Base-by-base conservation (phyloP, 768 basidiomycete species). In the Lactarius hatsudake region DNA sequence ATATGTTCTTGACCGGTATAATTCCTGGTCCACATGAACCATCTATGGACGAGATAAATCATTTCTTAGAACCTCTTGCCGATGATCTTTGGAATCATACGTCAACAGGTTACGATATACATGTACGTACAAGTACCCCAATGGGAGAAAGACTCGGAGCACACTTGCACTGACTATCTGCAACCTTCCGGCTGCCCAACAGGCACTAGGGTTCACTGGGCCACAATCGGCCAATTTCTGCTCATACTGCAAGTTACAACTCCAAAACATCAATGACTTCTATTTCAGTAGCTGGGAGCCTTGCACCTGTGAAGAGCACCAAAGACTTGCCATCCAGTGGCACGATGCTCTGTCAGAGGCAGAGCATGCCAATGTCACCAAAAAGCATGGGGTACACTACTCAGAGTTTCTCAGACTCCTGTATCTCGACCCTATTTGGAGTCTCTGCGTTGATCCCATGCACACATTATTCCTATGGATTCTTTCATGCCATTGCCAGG, bases 21-120 rank as follows among this genome's bases (percentile, higher is more conserved):
- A 78, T 82, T 32, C 79, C 80, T 2, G 80, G 81, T 0, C 82
- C 81, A 0, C 67, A 74, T 0, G 75, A 79, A 54, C 80, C 81
- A 1, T 71, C 70, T 12, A 12, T 76, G 0, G 54, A 74, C 0
- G 65, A 77, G 34, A 71, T 81, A 5, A 81, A 83, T 51, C 78
- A 81, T 53, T 71, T 79, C 23, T 69, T 84, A 2, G n/a, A 34
- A 0, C 79, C 77, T 0, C 74, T 82, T 15, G 73, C 82, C 7
- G 74, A 79, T 48, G 74, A 80, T 18, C 71, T 82, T 53, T 77
- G 3, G 28, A 58, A 0, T 71, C 79, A 15, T 84, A 79, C 77
- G 2, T 71, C 10, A 34, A 64, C 17, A 78, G 81, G 7, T 59
- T 80, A 2, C 71, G 64, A 48, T 71, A 76, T 18, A 66, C 75